Evolutionary conservation across 2,329 filamentous ascomycete genomes (phyloP), one percentile per base, ranked within the genome.

Genomic region (Colletotrichum godetiae): DNA sequence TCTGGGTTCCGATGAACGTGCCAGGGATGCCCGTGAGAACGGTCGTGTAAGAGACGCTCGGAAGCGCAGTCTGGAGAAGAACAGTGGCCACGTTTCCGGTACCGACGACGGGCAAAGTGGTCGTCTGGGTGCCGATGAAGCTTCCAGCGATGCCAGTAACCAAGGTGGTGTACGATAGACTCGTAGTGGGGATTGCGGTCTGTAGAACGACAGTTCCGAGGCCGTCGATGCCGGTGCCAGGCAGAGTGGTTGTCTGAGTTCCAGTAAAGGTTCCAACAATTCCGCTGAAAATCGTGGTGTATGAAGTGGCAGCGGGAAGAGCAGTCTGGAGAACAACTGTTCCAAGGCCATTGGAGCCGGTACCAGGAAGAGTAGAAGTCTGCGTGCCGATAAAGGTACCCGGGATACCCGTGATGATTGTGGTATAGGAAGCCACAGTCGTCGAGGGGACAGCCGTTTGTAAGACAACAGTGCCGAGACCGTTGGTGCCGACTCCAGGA

Each of bases 311-410:
- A 2, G 49, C 42, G 1, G 68, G 64, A 1, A 72, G 8, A 5
- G 68, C 64, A 11, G 68, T 72, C 57, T 72, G 68, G 0, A 72
- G 15, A 2, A 72, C 12, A 7, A 72, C 64, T 1, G 68, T 72
- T 2, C 55, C 63, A 24, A 68, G 57, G 2, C 63, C 63, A 8
- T 72, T 7, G 0, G 27, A 5, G 3, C 68, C 68, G 0, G 55
- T 61, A 2, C 29, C 61, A 3, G 49, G 53, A 19, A 71, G 19
- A 4, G 68, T 71, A 3, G 42, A n/a, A 1, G 57, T 57, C 15
- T 37, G 63, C 0, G 68, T 71, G 2, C 68, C 68, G 1, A 29
- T 15, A 11, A 71, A 71, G 1, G 27, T 60, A 2, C 68, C 68
- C 0, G 55, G 24, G 11, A 67, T 22, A 6, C 68, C 68, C 7